Base-by-base conservation (phyloP, 768 basidiomycete species). In the Serpula lacrymans region DNA sequence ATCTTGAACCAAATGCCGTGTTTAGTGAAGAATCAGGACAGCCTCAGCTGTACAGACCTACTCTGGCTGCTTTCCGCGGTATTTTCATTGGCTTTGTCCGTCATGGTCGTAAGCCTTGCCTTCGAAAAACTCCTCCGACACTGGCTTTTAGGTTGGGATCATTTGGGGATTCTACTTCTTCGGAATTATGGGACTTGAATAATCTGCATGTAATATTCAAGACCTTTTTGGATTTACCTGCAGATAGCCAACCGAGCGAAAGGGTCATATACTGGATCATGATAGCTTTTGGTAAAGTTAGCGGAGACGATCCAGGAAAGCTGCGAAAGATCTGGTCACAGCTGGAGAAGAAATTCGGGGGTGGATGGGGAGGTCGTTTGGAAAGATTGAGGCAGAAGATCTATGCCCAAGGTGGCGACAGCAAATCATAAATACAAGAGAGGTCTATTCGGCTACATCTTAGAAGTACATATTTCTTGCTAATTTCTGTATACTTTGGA, bases 11-110 rank as follows among this genome's bases (percentile, higher is more conserved):
- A 14, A 59, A 64, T 12, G 59, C 64, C 18, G 57, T 54, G 5
- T 45, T 50, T 21, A 49, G 39, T 3, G 58, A 57, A 14, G 54
- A 65, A 3, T 45, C 55, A 14, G 59, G 59, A 4, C 39, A 52
- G 14, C 60, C 62, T 2, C 43, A 42, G 9, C 52, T 53, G 6
- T 74, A 70, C 41, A 58, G 54, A 18, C 76, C 77, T 3, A 75
- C 69, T 1, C 54, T 77, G 34, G 60, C 73, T 16, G 67, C 78
- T 23, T 92, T 83, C 57, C 78, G 86, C 16, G 77, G 77, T 13
- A 57, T 93, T 28, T 90, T 93, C 53, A 70, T 84, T 13, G 88
- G 86, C 1, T 92, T 89, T 56, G 65, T 70, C 6, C 75, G 74
- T 9, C 79, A 86, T 49, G 85, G 75, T 18, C 43, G 39, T 27